phyloP scores from a whole-genome alignment of 805 yeast species.

The Saturnispora besseyi region DNA sequence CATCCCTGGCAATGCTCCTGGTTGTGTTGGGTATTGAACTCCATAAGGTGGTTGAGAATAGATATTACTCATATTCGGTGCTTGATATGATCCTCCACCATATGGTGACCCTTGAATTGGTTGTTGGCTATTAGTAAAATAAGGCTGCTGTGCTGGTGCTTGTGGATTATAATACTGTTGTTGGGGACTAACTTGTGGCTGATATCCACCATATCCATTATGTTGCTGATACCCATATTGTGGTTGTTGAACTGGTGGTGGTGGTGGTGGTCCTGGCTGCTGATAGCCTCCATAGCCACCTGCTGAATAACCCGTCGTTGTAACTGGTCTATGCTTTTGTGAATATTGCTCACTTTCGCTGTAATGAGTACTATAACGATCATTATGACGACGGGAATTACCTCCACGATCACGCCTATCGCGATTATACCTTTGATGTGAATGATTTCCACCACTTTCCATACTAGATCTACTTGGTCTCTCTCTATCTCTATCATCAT shows the following conservation, averaged over 20 bases:
- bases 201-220: constrained; percentile 1
- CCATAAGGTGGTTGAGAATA: constrained; percentile 11
- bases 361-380: constrained; percentile 1
- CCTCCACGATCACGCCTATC: constrained; percentile 3
- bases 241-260: constrained; percentile 10
- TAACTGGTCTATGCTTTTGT: constrained; percentile 5
- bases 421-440: constrained; percentile 12
- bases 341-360: constrained; percentile 7
- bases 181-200: not conserved
- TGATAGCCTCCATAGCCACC: not conserved
- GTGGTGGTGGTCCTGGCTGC: constrained; percentile 1
- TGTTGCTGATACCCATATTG: constrained; percentile 6
- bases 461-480: constrained; percentile 6
- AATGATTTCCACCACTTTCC: not conserved
- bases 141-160: constrained; percentile 6
- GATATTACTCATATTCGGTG: constrained; percentile 5
- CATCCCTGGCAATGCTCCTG: constrained; percentile 8
- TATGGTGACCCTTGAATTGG: constrained; percentile 12
- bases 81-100: constrained; percentile 14
- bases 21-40: constrained; percentile 6
- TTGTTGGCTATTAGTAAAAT: constrained; percentile 10
- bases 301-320: not conserved
- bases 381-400: constrained; percentile 17
- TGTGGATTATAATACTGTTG: constrained; percentile 1
- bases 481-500: constrained; percentile 12